A percentile compares a stretch with the other conserved stretches of the same genome.
Evolutionary conservation across 225 moss, liverwort and hornwort genomes (phyloP).

Genomic region (Ulota crispa): DNA sequence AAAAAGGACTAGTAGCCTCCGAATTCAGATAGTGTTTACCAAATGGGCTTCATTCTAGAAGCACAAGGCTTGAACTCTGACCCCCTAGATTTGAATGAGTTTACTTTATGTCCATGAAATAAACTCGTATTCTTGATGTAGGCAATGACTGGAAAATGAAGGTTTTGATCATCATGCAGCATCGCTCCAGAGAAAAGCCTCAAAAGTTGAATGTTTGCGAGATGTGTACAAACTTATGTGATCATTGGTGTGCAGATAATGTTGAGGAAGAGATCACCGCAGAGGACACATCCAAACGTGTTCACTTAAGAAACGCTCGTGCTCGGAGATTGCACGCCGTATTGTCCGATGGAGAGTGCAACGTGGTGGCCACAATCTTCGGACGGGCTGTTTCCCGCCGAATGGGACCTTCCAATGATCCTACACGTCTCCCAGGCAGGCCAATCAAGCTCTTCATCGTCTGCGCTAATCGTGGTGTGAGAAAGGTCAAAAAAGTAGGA

Average conservation of each 20-base stretch:
- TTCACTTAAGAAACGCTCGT: conserved; percentile 23
- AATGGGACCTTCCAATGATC: conserved; percentile 13
- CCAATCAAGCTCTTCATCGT: conserved; percentile 40
- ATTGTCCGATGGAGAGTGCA: conserved; percentile 29
- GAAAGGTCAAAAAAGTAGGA: conserved; percentile 25
- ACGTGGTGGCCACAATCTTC: conserved; percentile 31
- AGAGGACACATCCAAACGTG: conserved; percentile 11
- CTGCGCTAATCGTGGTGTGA: conserved; percentile 22
- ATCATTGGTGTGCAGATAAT: conserved; percentile 20
- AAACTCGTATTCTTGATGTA: not conserved
- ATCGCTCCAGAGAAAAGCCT: not conserved
- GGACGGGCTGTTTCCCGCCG: conserved; percentile 20
- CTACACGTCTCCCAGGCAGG: conserved; percentile 14
- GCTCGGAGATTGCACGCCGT: conserved; percentile 33
- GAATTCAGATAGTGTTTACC: not conserved
- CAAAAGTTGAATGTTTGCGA: not conserved
- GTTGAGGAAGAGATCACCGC: not conserved
- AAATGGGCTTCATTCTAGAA: not conserved
- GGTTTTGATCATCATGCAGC: not conserved
- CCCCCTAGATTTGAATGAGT: not conserved
- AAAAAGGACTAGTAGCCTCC: not conserved
- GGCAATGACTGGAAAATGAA: not conserved
- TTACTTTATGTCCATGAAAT: not conserved
- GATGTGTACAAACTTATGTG: not conserved
- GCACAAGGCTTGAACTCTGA: not conserved